Conservation (phyloP, 2,329 filamentous ascomycete species). For the Ascosphaera aggregata region DNA sequence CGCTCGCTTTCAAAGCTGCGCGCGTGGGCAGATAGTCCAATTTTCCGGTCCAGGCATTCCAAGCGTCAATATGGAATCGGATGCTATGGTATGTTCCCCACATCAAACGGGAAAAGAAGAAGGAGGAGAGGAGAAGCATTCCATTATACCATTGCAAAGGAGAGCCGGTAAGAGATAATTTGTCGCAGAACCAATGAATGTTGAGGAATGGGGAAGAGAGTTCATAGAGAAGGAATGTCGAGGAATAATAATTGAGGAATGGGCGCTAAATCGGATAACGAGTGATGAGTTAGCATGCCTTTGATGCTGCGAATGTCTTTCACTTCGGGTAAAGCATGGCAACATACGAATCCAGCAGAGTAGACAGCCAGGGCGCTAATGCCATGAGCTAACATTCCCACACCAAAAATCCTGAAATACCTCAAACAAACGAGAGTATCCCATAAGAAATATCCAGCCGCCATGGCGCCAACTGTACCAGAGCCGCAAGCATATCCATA, state of each 20-base stretch:
- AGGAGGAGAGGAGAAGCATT: conserved; percentile 31
- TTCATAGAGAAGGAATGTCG: conserved; percentile 44
- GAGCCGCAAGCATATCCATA: conserved; percentile 37
- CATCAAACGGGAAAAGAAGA: conserved; percentile 37
- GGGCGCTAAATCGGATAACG: too few species aligned
- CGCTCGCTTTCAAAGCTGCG: conserved; percentile 17
- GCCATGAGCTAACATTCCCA: conserved; percentile 38
- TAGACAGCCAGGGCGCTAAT: conserved; percentile 37
- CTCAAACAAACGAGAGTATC: conserved; percentile 33
- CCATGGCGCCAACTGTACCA: conserved; percentile 35
- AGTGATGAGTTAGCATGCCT: too few species aligned
- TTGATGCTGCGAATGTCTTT: too few species aligned
- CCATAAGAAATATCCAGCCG: conserved; percentile 41
- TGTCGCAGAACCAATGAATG: conserved; percentile 48
- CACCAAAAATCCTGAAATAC: conserved; percentile 33
- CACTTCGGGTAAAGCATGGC: too few species aligned
- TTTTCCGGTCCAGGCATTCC: conserved; percentile 24
- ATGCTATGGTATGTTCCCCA: conserved; percentile 39
- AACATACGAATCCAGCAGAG: conserved; percentile 37
- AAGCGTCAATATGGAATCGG: conserved; percentile 36
- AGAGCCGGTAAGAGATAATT: conserved; percentile 39
- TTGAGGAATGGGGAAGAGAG: conserved; percentile 43
- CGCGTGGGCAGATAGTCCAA: conserved; percentile 13
- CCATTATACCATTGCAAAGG: conserved; percentile 40
- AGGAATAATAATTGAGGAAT: conserved; percentile 41